Evolutionary conservation across 371 early-diverging fungal species (phyloP).

Genomic region (Lichtheimia corymbifera): DNA sequence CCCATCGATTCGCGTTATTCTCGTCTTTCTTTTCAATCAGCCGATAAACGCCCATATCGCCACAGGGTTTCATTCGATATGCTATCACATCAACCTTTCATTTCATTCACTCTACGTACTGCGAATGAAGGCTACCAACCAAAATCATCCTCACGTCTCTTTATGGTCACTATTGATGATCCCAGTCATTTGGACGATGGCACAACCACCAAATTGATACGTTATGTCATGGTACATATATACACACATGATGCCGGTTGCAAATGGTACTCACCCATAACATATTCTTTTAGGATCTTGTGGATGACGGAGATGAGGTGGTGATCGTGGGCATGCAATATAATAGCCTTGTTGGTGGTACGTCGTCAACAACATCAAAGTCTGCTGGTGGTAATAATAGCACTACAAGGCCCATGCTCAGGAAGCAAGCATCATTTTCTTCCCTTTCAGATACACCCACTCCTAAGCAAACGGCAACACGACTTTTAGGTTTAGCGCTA

Average conservation of each 20-base stretch:
- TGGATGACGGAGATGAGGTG: conserved; percentile 13
- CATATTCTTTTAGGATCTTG: conserved; percentile 3
- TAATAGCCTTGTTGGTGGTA: neutral
- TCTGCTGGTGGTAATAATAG: neutral
- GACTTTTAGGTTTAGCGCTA: neutral
- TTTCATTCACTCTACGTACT: conserved; percentile 18
- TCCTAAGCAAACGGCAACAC: neutral
- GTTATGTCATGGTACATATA: conserved; percentile 9
- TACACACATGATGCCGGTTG: neutral
- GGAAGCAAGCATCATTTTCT: neutral
- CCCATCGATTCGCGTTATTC: conserved; percentile 14
- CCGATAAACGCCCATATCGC: conserved; percentile 6
- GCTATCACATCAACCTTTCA: conserved; percentile 1
- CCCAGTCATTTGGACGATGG: conserved; percentile 2
- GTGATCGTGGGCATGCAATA: conserved; percentile 9
- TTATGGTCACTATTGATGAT: conserved; percentile 19
- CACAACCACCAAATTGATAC: conserved; percentile 3
- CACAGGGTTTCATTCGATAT: conserved; percentile 21
- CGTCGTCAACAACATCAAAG: too few relatives aligned
- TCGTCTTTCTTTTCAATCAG: conserved; percentile 9
- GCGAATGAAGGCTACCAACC: conserved; percentile 17
- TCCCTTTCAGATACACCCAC: conserved; percentile 7
- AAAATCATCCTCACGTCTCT: conserved; percentile 8
- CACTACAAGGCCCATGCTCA: neutral
- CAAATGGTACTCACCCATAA: too few relatives aligned